Base-by-base conservation (phyloP, 129 eudicot genomes). In the Arctium lappa region DNA sequence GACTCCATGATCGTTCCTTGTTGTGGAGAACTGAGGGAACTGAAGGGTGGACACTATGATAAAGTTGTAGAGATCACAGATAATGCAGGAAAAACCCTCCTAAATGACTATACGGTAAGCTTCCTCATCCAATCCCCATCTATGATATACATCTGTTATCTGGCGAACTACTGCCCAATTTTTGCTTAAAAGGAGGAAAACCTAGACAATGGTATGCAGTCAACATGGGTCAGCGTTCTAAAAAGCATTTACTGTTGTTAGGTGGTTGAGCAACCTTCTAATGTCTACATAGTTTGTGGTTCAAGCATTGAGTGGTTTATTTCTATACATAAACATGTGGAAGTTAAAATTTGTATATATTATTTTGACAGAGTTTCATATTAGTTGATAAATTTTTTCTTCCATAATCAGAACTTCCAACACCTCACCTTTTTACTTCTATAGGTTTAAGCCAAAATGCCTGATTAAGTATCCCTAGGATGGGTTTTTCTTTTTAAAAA, bases 1-100 rank as follows among this genome's bases (percentile, higher is more conserved):
- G 95, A 94, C 77, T 90, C 98, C 75, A 90, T 92, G 88, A 92
- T 94, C 77, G 92, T 86, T 85, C 98, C 98, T 85, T 92, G 94
- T 79, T 89, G 92, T 76, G 93, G 91, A 75, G 98, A 94, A 71
- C 77, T 92, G 84, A 88, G 95, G 80, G 97, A 90, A 81, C 72
- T 94, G 81, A 94, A 92, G 80, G 84, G 92, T 63, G 93, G 91
- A 39, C 97, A 92, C 86, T 63, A 86, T 80, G 93, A 92, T 80
- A 92, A 94, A 87, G 88, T 85, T 48, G 94, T 94, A 18, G 98
- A 94, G 87, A 92, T 92, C 85, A 92, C 95, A 62, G 95, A 90
- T 75, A 83, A 86, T 82, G 93, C 98, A 76, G 98, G 98, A 84
- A 92, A 94, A 90, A 90, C 92, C 79, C 95, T 94, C 65, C 84